Evolutionary conservation across 164 flowering plant genomes (phyloP).

Genomic region (Vitis rupestris): DNA sequence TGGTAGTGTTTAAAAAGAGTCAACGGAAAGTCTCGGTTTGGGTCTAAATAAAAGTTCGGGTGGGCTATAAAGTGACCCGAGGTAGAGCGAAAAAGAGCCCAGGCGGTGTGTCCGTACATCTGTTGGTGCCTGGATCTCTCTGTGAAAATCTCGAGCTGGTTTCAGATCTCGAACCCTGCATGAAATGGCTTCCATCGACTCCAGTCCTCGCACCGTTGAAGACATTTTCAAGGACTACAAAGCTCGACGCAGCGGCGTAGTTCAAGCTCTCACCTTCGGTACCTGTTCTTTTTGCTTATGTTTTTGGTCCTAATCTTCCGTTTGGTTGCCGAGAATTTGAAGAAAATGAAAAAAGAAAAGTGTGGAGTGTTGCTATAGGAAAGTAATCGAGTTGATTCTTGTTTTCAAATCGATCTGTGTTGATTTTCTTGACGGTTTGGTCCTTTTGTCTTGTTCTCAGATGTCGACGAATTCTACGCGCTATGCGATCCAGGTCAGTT

Average conservation of each 20-base stretch:
- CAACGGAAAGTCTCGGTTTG: too few relatives aligned
- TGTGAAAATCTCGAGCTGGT: too few relatives aligned
- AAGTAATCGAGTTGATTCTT: background rate
- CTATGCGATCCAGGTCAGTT: conserved; percentile 48
- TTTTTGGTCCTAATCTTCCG: background rate
- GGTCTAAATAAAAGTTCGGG: too few relatives aligned
- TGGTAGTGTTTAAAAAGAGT: too few relatives aligned
- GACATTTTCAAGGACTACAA: conserved; percentile 42
- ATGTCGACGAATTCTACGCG: conserved; percentile 41
- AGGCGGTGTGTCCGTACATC: too few relatives aligned
- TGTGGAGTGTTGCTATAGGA: background rate
- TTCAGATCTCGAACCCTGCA: background rate
- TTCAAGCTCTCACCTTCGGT: conserved; percentile 38
- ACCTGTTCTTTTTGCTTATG: background rate
- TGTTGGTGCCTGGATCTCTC: too few relatives aligned
- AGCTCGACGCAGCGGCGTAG: conserved; percentile 32
- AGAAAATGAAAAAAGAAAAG: background rate
- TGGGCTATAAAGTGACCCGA: too few relatives aligned
- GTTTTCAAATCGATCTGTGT: background rate
- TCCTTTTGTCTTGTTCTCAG: conserved; percentile 19
- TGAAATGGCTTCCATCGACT: conserved; percentile 24
- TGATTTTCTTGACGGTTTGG: background rate
- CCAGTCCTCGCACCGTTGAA: conserved; percentile 39
- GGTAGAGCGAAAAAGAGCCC: too few relatives aligned
- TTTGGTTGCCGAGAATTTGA: background rate